Base-by-base conservation (phyloP, 2,329 filamentous ascomycete species). In the Colletotrichum sp. region DNA sequence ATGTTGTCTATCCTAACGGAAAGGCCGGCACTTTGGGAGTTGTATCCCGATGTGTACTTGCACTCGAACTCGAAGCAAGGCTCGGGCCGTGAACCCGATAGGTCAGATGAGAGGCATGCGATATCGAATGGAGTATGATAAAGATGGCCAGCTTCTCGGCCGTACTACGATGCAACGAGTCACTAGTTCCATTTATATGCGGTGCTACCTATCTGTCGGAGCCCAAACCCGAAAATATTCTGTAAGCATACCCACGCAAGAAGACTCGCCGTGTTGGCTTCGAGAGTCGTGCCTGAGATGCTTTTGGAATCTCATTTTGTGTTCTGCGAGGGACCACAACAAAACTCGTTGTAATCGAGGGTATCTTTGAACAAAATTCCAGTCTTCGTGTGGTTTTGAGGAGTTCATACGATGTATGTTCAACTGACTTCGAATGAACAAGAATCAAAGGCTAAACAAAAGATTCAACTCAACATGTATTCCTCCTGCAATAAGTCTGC, bases 181-280 rank as follows among this genome's bases (percentile, higher is more conserved):
- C 0, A n/a, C 18, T 49, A n/a, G 39, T 49, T 49, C 39, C 18
- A 10, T 49, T 5, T 49, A 2, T 12, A 49, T 49, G 18, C 18
- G 39, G 39, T 49, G 39, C 4, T 1, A 49, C 39, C 18, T 1
- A 44, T 1, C 9, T 44, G 36, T 39, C 39, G 39, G 39, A n/a
- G 18, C 39, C 9, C 5, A 12, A 49, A 49, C 0, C 5, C 18
- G 18, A n/a, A n/a, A 49, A 12, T 3, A 0, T 49, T n/a, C 18
- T 49, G 5, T 49, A 2, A 49, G 18, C 4, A 49, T 0, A 49
- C 39, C 2, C 39, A 1, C 18, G 0, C 39, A 1, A 44, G 1
- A n/a, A 49, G 18, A 49, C 9, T 49, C 18, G 18, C 34, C 6
- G 34, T 36, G 34, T 36, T 15, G 34, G 6, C 4, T 6, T 7